Evolutionary conservation across 179 eudicot genomes (phyloP).

Genomic region (Camellia oleifera): DNA sequence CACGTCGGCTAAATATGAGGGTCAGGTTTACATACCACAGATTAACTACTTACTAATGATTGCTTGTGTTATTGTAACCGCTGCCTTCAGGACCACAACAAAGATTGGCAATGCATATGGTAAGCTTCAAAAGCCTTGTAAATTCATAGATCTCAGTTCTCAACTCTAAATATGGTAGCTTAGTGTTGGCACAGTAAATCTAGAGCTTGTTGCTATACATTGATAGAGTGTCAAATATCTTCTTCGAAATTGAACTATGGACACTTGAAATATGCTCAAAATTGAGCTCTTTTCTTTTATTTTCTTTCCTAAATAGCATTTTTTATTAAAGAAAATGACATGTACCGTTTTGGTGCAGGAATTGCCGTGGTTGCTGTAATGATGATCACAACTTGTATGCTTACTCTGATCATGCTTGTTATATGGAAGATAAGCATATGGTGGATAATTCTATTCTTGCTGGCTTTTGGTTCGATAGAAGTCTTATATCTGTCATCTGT

Average conservation of each 20-base stretch:
- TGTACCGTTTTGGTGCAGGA: conserved; percentile 21
- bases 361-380: conserved; percentile 43
- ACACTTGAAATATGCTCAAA: too few relatives aligned
- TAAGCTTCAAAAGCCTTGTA: background rate
- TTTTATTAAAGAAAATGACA: too few relatives aligned
- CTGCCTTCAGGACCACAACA: conserved; percentile 32
- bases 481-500: conserved; percentile 37
- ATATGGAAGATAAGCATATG: conserved; percentile 40
- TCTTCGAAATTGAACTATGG: too few relatives aligned
- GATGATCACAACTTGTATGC: conserved; percentile 29
- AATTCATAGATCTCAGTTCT: too few relatives aligned
- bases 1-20: conserved; percentile 40
- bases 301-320: too few relatives aligned
- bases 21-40: conserved; percentile 54
- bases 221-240: too few relatives aligned
- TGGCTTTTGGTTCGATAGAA: conserved; percentile 28
- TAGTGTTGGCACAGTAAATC: too few relatives aligned
- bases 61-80: conserved; percentile 35
- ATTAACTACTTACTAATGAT: conserved; percentile 44
- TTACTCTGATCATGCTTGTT: conserved; percentile 46
- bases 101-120: conserved; percentile 50
- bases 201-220: too few relatives aligned
- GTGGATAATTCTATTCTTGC: conserved; percentile 30
- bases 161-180: too few relatives aligned
- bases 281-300: background rate